Evolutionary conservation across 257 asterid genomes (phyloP), one percentile per base, ranked within the genome.

Genomic region (Cinchona pubescens): DNA sequence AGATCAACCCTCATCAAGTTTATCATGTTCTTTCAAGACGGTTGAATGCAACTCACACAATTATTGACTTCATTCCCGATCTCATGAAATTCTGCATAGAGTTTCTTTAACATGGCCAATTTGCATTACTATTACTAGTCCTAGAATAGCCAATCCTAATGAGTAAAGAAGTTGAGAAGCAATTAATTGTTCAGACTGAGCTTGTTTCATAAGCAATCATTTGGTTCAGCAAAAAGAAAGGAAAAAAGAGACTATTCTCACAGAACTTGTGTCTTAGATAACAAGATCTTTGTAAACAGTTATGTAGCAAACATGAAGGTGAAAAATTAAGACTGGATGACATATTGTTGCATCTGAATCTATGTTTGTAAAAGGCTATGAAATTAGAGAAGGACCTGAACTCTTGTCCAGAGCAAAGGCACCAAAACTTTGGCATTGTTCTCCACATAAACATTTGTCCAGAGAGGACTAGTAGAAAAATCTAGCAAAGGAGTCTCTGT

Each of bases 361-460:
- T 21, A 13, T 11, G 2, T 29, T 49, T 68, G 35, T 43, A 29
- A 77, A 71, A 64, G 73, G 77, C 74, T 71, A 69, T 69, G n/a
- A 77, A 85, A 60, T 82, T 21, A 14, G 51, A 73, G 78, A 53
- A 55, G 73, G 45, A 94, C 98, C 98, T 94, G 97, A 88, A 94
- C 98, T 87, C 98, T 90, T 73, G 98, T 89, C 98, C 98, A 94
- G 63, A 91, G 86, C 72, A 94, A 92, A 85, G 98, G 98, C 81
- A 94, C 98, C 79, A 94, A 81, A 71, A 92, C 93, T 86, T 89
- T 94, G 78, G 97, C 98, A 79, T 88, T 88, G 86, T 94, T 90
- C 88, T 94, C 98, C 80, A 94, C 91, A 80, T 87, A 94, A 71
- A 94, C 97, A 90, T 94, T 94, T 66, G 96, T 88, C 98, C 98